Evolutionary conservation across 495 filamentous ascomycete species (phyloP).

Genomic region (Trichoderma erinaceum): DNA sequence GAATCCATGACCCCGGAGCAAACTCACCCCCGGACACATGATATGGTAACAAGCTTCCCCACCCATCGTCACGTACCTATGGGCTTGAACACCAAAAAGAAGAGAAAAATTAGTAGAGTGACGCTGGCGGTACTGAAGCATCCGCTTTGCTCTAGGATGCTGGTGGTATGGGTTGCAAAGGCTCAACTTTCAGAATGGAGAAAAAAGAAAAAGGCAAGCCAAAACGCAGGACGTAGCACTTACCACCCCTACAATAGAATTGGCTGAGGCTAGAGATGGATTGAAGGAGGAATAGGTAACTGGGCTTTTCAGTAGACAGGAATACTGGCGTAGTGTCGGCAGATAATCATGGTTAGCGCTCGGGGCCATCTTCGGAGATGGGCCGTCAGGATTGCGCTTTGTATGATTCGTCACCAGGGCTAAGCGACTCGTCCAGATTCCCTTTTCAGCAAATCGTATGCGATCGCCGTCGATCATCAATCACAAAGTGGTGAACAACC

Average conservation of each 20-base stretch:
- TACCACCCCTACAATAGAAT: not conserved
- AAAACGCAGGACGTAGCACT: not conserved
- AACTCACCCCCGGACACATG: not conserved
- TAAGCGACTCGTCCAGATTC: not conserved
- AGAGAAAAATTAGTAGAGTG: not conserved
- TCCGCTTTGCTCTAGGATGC: not conserved
- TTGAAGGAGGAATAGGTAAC: not conserved
- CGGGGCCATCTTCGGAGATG: conserved; percentile 5
- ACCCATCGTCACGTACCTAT: not conserved
- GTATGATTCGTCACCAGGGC: conserved; percentile 6
- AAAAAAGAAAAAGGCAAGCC: not conserved
- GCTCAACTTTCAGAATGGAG: not conserved
- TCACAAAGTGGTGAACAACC: not conserved
- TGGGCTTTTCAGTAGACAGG: not conserved
- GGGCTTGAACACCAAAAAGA: not conserved
- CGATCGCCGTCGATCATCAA: conserved; percentile 9
- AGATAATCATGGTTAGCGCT: conserved; percentile 7
- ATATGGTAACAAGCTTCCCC: not conserved
- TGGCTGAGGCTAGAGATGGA: not conserved
- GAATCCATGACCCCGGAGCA: not conserved
- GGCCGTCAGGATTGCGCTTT: conserved; percentile 1
- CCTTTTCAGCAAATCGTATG: not conserved
- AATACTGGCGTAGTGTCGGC: not conserved
- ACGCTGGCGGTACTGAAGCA: not conserved
- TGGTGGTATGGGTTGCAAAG: not conserved